Conservation (phyloP, 306 rosid genomes). For the Prunus kanzakura region DNA sequence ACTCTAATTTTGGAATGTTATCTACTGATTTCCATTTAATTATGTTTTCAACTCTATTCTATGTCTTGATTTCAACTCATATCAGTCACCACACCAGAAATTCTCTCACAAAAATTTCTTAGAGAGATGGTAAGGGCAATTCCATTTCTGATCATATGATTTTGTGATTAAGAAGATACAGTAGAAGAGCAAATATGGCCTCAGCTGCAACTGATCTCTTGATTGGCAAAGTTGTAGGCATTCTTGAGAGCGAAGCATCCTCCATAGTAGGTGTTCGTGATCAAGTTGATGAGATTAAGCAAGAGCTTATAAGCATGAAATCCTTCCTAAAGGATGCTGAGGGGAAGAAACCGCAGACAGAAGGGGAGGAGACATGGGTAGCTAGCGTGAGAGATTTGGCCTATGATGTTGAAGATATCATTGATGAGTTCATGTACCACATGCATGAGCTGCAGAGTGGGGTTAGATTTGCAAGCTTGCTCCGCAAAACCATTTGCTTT, state of each 20-base stretch:
- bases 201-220: not conserved
- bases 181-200: not conserved
- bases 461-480: not conserved
- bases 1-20: too few species aligned
- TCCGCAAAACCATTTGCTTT: not conserved
- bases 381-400: not conserved
- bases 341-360: not conserved
- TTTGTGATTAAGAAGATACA: too few species aligned
- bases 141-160: too few species aligned
- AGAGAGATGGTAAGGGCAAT: too few species aligned
- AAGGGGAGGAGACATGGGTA: not conserved
- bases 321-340: conserved; percentile 13
- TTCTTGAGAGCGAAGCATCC: not conserved
- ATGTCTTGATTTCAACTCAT: too few species aligned
- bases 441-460: not conserved
- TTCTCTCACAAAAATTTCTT: too few species aligned
- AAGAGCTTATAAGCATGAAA: conserved; percentile 4
- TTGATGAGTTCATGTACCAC: conserved; percentile 5
- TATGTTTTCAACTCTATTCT: too few species aligned
- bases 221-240: not conserved
- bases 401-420: conserved; percentile 12
- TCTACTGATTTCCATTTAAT: too few species aligned
- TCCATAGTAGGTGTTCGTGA: not conserved
- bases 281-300: conserved; percentile 4
- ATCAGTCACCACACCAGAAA: too few species aligned